Base-by-base conservation (phyloP, 2,329 filamentous ascomycete genomes). In the Exophiala viscosa region DNA sequence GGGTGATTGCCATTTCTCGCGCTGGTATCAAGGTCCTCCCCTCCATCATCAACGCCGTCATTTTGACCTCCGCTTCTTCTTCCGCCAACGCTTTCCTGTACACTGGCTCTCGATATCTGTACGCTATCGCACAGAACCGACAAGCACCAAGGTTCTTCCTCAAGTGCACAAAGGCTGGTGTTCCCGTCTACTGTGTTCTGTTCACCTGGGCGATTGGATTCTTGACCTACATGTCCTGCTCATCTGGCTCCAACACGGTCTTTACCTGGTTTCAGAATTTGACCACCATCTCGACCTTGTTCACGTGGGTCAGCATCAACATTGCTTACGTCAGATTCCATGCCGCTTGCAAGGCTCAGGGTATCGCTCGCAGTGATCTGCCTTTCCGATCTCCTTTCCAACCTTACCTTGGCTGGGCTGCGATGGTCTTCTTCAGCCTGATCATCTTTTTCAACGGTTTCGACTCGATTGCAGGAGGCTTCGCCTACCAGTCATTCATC, bases 41-140 rank as follows among this genome's bases (percentile, higher is more conserved):
- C 0, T 83, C 82, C 8, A 79, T 91, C 52, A 84, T 90, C 69
- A 91, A 91, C 67, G 83, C 85, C 33, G 76, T 90, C 31, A 85
- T 91, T 60, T 76, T 90, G 59, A 85, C 85, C 0, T 86, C 84
- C 0, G 86, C 85, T 0, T 85, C 82, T 70, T 88, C 85, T 0
- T 79, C 85, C 0, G 83, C 81, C 0, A 89, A 89, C 61, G 83
- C 85, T 60, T 82, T 80, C 62, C 69, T 89, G 42, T 80, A 78
- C 67, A 73, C 71, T 28, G 74, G 74, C 3, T 78, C 76, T 7
- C 73, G 77, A 46, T 76, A 75, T 48, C 71, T 81, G 33, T 79
- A 77, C 61, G 69, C 68, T 2, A 64, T 72, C 2, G 70, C 69
- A 0, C 67, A 77, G 52, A 76, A 77, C 61, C 67, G 70, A 5